These are phyloP conservation scores for Podospora anserina DNA, from an alignment of 495 filamentous ascomycete genomes.

Conservation along the genomic window DNA sequence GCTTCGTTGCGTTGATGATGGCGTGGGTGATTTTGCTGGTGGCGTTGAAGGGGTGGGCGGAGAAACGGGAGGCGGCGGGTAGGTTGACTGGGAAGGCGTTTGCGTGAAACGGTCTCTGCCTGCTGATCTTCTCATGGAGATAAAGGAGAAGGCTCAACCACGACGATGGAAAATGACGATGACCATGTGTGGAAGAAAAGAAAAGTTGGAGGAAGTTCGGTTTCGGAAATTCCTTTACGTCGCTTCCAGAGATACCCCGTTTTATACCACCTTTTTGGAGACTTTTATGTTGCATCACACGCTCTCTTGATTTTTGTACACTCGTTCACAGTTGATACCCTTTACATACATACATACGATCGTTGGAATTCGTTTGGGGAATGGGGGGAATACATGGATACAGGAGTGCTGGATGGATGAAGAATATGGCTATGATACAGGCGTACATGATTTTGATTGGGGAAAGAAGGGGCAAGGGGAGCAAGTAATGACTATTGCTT, in stretches of 20 bases:
- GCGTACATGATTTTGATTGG: too few species aligned
- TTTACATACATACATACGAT: neutral
- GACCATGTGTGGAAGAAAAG: neutral
- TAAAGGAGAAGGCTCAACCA: neutral
- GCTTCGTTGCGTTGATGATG: conserved; percentile 79
- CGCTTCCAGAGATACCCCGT: neutral
- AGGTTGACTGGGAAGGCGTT: neutral
- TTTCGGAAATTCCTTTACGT: neutral
- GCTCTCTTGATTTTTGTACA: neutral
- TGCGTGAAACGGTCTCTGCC: conserved; percentile 3
- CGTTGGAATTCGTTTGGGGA: neutral
- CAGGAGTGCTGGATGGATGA: too few species aligned
- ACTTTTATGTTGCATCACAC: neutral
- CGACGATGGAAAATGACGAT: neutral
- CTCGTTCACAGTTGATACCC: neutral
- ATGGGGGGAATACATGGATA: neutral
- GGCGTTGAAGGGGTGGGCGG: conserved; percentile 88
- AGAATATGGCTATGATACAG: too few species aligned
- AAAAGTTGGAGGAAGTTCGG: neutral
- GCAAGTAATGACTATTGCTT: too few species aligned
- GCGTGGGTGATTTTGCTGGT: conserved; percentile 74
- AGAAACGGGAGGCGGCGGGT: conserved; percentile 52
- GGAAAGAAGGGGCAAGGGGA: too few species aligned
- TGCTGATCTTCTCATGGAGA: neutral
- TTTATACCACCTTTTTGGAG: neutral